These are phyloP conservation scores for Sicyos edulis DNA, from an alignment of 306 rosid species.

Conservation along the genomic window DNA sequence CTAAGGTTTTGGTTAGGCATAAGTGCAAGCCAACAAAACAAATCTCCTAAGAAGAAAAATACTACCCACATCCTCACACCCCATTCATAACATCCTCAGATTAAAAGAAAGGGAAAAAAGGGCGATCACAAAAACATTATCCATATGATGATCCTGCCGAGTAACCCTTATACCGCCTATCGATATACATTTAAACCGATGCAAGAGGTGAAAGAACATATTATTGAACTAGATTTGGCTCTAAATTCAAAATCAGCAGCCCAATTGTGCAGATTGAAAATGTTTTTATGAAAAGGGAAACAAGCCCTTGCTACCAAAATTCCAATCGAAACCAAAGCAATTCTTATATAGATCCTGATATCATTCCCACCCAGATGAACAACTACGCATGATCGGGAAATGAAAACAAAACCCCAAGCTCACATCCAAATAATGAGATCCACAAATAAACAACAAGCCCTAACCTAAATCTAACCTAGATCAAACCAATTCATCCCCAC, in stretches of 20 bases:
- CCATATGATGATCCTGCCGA: not conserved
- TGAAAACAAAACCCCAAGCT: not conserved
- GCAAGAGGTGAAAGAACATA: not conserved
- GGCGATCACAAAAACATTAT: not conserved
- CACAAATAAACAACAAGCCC: constrained; percentile 7
- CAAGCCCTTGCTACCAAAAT: not conserved
- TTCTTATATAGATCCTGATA: too few relatives aligned
- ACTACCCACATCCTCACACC: not conserved
- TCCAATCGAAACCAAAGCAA: constrained; percentile 4
- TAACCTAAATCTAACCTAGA: not conserved
- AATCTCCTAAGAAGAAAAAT: not conserved
- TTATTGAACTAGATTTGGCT: not conserved
- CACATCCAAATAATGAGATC: constrained; percentile 9
- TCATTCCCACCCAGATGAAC: too few relatives aligned
- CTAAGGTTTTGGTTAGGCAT: not conserved
- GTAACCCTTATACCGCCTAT: not conserved
- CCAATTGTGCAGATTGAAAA: not conserved
- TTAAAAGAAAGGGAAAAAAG: not conserved
- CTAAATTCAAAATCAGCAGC: not conserved
- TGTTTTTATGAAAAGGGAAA: not conserved
- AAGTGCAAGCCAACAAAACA: not conserved
- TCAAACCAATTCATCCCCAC: not conserved
- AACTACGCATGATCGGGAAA: too few relatives aligned
- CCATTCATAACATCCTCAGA: not conserved
- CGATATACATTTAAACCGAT: too few relatives aligned